These are phyloP conservation scores for Salix dunnii DNA, from an alignment of 345 rosid genomes.

Conservation along the genomic window DNA sequence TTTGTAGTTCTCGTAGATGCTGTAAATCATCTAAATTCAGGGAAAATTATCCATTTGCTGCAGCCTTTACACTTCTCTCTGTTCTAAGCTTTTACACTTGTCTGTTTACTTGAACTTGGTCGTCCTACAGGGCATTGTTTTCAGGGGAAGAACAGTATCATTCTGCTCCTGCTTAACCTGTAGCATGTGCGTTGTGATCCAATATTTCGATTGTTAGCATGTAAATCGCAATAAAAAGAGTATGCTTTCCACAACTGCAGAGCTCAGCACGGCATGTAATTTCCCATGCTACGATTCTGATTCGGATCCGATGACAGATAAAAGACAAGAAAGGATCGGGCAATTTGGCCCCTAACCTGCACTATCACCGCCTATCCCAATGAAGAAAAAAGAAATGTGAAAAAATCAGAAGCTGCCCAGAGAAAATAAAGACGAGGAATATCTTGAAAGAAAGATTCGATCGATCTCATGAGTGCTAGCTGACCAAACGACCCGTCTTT, in stretches of 20 bases:
- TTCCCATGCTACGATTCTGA: no score
- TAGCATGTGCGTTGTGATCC: background rate
- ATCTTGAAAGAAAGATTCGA: conserved; percentile 18
- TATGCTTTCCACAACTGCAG: no score
- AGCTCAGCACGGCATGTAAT: background rate
- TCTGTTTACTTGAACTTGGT: conserved; percentile 14
- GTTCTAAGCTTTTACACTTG: conserved; percentile 18
- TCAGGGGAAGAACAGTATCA: background rate
- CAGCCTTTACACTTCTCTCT: conserved; percentile 28
- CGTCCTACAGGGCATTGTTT: background rate
- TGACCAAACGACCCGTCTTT: background rate
- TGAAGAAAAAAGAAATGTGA: background rate
- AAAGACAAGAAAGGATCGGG: background rate
- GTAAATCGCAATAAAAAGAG: no score
- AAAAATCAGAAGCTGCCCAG: background rate
- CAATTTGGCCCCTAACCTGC: background rate
- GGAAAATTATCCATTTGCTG: conserved; percentile 10
- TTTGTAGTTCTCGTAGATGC: conserved; percentile 7
- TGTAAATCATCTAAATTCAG: conserved; percentile 1
- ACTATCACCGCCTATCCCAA: background rate
- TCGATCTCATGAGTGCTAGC: background rate
- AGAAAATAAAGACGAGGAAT: conserved; percentile 14
- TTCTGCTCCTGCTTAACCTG: background rate
- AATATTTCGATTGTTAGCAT: background rate
- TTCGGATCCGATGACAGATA: background rate